A percentile compares a stretch with the other conserved stretches of the same genome.
These are phyloP conservation scores for Podospora pseudopauciseta DNA, from an alignment of 495 filamentous ascomycete genomes.

Conservation along the genomic window DNA sequence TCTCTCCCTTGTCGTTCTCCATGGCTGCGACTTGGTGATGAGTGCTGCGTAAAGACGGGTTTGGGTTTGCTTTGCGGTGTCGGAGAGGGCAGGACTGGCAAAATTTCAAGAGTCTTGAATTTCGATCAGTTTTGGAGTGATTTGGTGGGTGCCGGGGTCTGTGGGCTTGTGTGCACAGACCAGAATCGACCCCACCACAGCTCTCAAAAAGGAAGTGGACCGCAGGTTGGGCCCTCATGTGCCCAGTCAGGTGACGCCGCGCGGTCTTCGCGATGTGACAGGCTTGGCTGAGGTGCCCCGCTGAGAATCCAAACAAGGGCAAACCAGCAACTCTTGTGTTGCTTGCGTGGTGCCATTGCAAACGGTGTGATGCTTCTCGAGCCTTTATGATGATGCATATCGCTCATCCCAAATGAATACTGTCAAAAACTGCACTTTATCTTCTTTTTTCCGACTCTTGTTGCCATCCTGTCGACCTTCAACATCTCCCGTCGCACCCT, in stretches of 20 bases:
- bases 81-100: conserved; percentile 23
- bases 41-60: conserved; percentile 28
- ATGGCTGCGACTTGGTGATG: conserved; percentile 34
- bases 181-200: conserved; percentile 8
- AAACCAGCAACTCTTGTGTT: too few relatives aligned
- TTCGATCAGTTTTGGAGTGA: conserved; percentile 31
- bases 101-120: conserved; percentile 32
- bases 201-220: background rate
- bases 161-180: conserved; percentile 28
- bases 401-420: background rate
- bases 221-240: conserved; percentile 6
- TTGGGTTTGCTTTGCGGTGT: conserved; percentile 28
- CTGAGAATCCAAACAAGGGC: background rate
- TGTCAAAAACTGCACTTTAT: background rate
- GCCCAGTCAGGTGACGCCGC: conserved; percentile 29
- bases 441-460: background rate
- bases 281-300: conserved; percentile 1
- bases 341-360: background rate
- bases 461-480: conserved; percentile 12
- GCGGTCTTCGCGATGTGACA: conserved; percentile 16
- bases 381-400: background rate
- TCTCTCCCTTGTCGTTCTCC: conserved; percentile 66
- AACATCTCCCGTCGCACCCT: conserved; percentile 6
- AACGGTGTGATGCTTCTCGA: background rate
- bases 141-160: conserved; percentile 34